These are phyloP conservation scores for Kandelia obovata DNA, from an alignment of 345 rosid genomes.

Conservation along the genomic window DNA sequence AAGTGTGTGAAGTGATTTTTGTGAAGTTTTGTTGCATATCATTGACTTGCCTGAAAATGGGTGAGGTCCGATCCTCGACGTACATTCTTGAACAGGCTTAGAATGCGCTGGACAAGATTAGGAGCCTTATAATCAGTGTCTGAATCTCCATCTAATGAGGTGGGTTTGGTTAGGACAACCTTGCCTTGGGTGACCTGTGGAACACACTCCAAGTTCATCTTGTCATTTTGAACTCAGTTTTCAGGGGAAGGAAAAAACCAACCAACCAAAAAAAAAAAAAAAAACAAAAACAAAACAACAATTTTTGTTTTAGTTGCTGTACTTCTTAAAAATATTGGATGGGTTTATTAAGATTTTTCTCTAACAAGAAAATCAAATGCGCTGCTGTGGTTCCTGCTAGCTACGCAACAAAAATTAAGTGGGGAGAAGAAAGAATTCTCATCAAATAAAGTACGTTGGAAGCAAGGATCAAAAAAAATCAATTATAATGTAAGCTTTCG, in stretches of 20 bases:
- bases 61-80: conserved; percentile 65
- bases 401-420: no score
- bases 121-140: conserved; percentile 43
- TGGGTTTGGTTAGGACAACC: conserved; percentile 45
- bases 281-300: no score
- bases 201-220: no score
- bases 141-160: conserved; percentile 40
- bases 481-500: no score
- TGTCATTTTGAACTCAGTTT: not conserved
- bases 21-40: not conserved
- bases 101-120: conserved; percentile 40
- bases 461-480: no score
- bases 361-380: no score
- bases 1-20: not conserved
- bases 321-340: no score
- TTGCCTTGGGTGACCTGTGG: not conserved
- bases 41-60: conserved; percentile 42
- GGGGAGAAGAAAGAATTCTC: no score
- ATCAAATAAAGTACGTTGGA: no score
- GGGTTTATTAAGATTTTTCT: no score
- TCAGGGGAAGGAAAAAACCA: not conserved
- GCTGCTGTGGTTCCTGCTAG: no score
- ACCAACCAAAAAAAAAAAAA: not conserved
- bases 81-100: conserved; percentile 51
- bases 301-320: no score